These are phyloP conservation scores for Hammondia hammondi DNA, from an alignment of 169 alveolate species.

Conservation along the genomic window DNA sequence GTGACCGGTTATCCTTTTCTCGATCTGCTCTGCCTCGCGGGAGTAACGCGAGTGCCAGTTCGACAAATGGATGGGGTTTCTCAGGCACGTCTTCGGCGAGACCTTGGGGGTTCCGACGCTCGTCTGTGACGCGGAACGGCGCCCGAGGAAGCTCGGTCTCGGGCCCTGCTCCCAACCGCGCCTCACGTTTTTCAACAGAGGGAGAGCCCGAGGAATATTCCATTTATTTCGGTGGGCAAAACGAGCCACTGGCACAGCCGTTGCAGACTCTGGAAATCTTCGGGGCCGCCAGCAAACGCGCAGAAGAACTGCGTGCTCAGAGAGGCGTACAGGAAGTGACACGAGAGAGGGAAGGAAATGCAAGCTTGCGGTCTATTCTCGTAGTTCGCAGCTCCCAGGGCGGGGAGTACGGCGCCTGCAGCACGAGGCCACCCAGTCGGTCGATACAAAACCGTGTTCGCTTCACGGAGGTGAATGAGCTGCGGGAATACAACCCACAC, in stretches of 20 bases:
- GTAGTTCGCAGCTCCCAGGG: background rate
- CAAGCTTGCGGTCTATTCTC: constrained; percentile 1
- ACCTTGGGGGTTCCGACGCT: background rate
- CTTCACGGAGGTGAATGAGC: background rate
- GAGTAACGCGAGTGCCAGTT: background rate
- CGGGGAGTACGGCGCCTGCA: background rate
- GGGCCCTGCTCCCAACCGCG: no score
- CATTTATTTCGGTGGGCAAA: background rate
- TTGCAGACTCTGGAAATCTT: background rate
- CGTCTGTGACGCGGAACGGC: background rate
- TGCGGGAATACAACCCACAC: background rate
- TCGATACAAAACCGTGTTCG: background rate
- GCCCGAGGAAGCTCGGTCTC: background rate
- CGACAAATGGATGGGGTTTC: background rate
- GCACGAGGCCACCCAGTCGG: background rate
- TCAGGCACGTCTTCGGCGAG: background rate
- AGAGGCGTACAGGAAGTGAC: background rate
- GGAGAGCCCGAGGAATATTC: constrained; percentile 23
- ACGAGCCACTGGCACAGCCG: background rate
- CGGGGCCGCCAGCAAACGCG: constrained; percentile 11
- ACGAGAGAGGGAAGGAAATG: background rate
- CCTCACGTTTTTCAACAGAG: no score
- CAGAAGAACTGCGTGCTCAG: background rate
- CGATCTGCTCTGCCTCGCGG: background rate
- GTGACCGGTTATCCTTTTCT: background rate